Evolutionary conservation across 208 protist genomes (phyloP), one percentile per base, ranked within the genome.

Genomic region (Naegleria fowleri): DNA sequence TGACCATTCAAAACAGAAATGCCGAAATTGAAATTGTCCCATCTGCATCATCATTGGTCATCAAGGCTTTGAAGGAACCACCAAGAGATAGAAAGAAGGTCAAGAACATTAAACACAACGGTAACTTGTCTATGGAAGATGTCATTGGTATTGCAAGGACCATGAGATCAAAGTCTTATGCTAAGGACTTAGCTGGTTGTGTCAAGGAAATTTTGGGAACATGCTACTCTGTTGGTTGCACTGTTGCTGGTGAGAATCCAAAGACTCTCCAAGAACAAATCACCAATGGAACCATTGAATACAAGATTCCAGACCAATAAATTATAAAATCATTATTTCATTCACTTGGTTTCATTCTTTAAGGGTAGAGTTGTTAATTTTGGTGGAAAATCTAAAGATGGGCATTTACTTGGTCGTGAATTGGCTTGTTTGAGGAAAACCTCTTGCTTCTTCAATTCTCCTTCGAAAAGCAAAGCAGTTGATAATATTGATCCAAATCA

Each of bases 141-240:
- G 95, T 99, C 93, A 93, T 99, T 91, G 97, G 98, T 90, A 99
- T 99, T 93, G 98, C 98, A 76, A 96, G 97, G 92, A 95, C 96
- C 92, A 97, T 99, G 94, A 95, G 97, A 91, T 75, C 92, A 43
- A 97, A 97, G 91, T 99, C 98, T 29, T 97, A 99, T 95, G 96
- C 98, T 33, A 95, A 96, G 90, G 95, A 95, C 91, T 94, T 99
- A 58, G 93, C 95, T 90, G 98, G 98, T 86, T 98, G 98, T 90
- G 97, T 99, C 91, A 97, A 98, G 95, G 99, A 99, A 96, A 99
- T 99, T 83, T 97, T 99, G 67, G 99, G 99, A 90, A 99, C 98
- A 33, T 96, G 95, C 85, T 94, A 98, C 83, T 99, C 98, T 67
- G 96, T 99, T 79, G 99, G 99, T 92, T 99, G 99, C 98, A 99